phyloP scores from a whole-genome alignment of 768 basidiomycete genomes.

The Sutorius australiensis region DNA sequence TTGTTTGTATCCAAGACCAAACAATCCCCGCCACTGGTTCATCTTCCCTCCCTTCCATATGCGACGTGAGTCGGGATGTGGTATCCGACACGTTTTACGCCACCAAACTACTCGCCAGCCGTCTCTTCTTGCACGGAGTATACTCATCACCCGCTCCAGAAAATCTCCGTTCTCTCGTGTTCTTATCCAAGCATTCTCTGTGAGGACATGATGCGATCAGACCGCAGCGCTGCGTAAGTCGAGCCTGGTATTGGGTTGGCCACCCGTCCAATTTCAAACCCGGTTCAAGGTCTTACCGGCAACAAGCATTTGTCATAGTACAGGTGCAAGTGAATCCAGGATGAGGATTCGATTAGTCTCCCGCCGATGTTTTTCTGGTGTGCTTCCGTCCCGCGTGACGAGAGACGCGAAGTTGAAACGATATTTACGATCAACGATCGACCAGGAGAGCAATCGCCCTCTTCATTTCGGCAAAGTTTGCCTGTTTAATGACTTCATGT shows the following conservation, averaged over 20 bases:
- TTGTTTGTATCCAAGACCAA: constrained; percentile 20
- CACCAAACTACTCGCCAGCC: background rate
- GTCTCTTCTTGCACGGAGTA: background rate
- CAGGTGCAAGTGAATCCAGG: constrained; percentile 1
- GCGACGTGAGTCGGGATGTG: background rate
- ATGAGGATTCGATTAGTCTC: background rate
- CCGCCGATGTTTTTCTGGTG: background rate
- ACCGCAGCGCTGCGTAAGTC: background rate
- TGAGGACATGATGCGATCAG: constrained; percentile 2
- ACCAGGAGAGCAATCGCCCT: constrained; percentile 17
- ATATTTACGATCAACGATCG: constrained; percentile 25
- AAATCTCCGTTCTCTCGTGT: background rate
- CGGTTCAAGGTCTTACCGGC: constrained; percentile 2
- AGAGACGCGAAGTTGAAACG: constrained; percentile 5
- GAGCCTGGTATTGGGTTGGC: background rate
- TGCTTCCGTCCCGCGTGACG: background rate
- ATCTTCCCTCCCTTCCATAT: background rate
- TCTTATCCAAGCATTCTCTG: background rate
- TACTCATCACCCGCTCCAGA: background rate
- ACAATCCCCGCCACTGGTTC: background rate
- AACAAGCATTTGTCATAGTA: background rate
- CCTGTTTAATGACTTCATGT: constrained; percentile 15
- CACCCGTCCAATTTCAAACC: constrained; percentile 4
- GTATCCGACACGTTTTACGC: background rate
- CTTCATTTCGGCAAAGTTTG: constrained; percentile 26